Conservation (phyloP, 2,329 filamentous ascomycete genomes). For the Tolypocladium album region DNA sequence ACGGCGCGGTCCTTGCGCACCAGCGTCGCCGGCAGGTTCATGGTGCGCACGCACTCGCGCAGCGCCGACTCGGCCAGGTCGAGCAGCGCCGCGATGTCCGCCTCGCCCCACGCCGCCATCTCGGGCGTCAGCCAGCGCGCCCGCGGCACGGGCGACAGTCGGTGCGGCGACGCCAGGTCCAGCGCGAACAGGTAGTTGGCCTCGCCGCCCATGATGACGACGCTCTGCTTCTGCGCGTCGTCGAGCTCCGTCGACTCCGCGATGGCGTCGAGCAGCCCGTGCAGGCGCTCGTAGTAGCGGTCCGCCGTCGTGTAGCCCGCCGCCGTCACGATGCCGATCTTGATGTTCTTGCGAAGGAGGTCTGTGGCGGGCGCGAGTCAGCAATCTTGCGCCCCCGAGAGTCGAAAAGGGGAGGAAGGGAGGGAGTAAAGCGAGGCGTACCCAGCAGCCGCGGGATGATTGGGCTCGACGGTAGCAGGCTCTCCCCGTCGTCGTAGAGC, state of each 20-base stretch:
- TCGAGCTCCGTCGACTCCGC: slow-evolving; percentile 48
- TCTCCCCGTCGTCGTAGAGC: slow-evolving; percentile 82
- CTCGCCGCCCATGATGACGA: slow-evolving; percentile 92
- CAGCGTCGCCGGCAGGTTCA: slow-evolving; percentile 69
- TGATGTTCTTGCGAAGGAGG: slow-evolving; percentile 67
- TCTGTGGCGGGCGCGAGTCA: slow-evolving; percentile 23
- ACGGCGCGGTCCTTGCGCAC: slow-evolving; percentile 84
- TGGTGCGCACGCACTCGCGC: slow-evolving; percentile 65
- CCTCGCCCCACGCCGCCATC: slow-evolving; percentile 67
- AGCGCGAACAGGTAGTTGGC: slow-evolving; percentile 91
- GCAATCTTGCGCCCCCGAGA: background rate
- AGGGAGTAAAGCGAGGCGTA: slow-evolving; percentile 11
- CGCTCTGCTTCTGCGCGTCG: slow-evolving; percentile 57
- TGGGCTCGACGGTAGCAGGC: slow-evolving; percentile 63
- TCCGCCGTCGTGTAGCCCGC: slow-evolving; percentile 86
- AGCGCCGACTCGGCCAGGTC: slow-evolving; percentile 82
- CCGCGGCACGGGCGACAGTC: slow-evolving; percentile 57
- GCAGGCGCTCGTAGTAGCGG: slow-evolving; percentile 76
- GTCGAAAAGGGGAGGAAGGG: background rate
- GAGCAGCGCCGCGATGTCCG: slow-evolving; percentile 69
- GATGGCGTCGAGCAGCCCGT: slow-evolving; percentile 77
- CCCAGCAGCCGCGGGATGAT: slow-evolving; percentile 56
- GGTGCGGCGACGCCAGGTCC: slow-evolving; percentile 49
- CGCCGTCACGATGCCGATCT: slow-evolving; percentile 91
- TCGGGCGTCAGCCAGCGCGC: slow-evolving; percentile 65